Base-by-base conservation (phyloP, 805 yeast genomes). In the Nakazawaea molendinolei region DNA sequence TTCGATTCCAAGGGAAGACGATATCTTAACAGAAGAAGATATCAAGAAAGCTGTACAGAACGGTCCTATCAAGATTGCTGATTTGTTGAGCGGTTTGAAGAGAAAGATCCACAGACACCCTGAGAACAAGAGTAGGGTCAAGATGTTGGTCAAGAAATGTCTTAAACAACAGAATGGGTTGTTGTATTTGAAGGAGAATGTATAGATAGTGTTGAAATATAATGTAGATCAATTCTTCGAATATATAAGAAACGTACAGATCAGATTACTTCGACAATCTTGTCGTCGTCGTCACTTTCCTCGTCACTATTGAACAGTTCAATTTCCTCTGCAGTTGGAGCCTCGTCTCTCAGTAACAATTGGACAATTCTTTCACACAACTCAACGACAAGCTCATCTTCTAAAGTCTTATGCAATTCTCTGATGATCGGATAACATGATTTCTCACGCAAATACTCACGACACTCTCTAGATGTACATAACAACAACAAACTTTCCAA, bases 281-380 rank as follows among this genome's bases (percentile, higher is more conserved):
- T 61, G 37, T 70, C 74, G 29, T 68, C 74, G 21, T 72, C 75
- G 21, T 65, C 73, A 42, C 61, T 66, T 23, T 66, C 68, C 17
- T 63, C 65, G n/a, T 55, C 65, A 24, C 60, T 50, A 19, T 63
- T 59, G 40, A 67, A 40, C 39, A 75, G 78, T 34, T 72, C 75
- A 14, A 65, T 63, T 27, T 60, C 68, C 44, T 54, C 62, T 3
- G 48, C 54, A 21, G 58, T 60, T 23, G 74, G 71, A 8, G 70
- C 73, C 51, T 89, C 97, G 51, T 90, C 97, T 65, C 97, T 76
- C 92, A 84, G 83, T 44, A 90, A 67, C 77, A 86, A 74, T 55
- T 90, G 90, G 16, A 89, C 98, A 27, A 84, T 58, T 53, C 92
- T 71, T 48, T 86, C 95, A 61, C 92, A 80, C 29, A 83, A 60